Conservation (phyloP, 2,329 filamentous ascomycete genomes). For the Emergomyces africanus region DNA sequence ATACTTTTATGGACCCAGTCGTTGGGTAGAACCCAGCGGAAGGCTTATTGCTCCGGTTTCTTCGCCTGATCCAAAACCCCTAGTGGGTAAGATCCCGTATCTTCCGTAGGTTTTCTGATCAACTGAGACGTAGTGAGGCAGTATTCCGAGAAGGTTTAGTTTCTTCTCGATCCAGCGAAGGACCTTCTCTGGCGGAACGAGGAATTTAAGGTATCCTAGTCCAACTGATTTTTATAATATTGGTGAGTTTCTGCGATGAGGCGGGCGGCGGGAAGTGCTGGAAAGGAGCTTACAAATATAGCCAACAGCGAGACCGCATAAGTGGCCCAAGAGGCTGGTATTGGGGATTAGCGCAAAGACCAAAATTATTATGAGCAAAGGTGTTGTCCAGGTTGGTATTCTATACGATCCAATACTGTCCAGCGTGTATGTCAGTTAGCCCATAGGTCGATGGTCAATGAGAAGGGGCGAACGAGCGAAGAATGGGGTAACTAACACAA, state of each 20-base stretch:
- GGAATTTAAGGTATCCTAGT: constrained; percentile 74
- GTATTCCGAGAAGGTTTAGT: constrained; percentile 65
- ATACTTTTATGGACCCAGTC: constrained; percentile 48
- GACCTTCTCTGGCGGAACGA: constrained; percentile 79
- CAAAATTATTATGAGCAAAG: constrained; percentile 62
- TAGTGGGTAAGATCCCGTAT: constrained; percentile 71
- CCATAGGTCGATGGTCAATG: not conserved
- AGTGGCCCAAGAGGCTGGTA: constrained; percentile 73
- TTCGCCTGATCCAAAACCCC: constrained; percentile 19
- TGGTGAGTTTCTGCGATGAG: not conserved
- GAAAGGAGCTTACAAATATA: constrained; percentile 58
- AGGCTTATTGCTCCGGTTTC: constrained; percentile 43
- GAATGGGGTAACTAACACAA: constrained; percentile 38
- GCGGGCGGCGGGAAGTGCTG: not conserved
- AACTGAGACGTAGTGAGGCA: constrained; percentile 87
- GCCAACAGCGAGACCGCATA: constrained; percentile 71
- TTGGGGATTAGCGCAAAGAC: constrained; percentile 65
- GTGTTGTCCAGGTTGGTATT: constrained; percentile 87
- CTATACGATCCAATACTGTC: constrained; percentile 46
- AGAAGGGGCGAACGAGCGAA: not conserved
- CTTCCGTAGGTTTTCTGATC: constrained; percentile 93
- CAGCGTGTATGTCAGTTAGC: constrained; percentile 12
- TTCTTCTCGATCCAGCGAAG: constrained; percentile 82
- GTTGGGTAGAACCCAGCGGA: constrained; percentile 45
- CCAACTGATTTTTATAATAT: constrained; percentile 45